A percentile compares a stretch with the other conserved stretches of the same genome.
Conservation (phyloP, 148 eudicot species). For the Selenicereus undatus region DNA sequence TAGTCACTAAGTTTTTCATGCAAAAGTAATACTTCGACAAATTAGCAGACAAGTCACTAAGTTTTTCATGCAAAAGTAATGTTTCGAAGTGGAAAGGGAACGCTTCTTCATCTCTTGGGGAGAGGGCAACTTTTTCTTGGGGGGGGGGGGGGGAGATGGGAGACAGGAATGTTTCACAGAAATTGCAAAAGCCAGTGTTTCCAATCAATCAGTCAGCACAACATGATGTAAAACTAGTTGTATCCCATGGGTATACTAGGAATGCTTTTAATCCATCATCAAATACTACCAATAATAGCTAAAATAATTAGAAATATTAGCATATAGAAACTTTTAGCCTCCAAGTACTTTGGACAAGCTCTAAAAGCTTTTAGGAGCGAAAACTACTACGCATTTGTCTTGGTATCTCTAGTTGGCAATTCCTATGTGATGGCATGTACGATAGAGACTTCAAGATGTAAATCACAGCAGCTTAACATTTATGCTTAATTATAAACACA, state of each 20-base stretch:
- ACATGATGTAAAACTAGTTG: not conserved
- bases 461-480: not conserved
- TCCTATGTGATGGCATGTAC: not conserved
- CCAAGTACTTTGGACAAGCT: not conserved
- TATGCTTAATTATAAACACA: not conserved
- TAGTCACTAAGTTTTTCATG: not conserved
- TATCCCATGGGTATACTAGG: too few relatives aligned
- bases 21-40: not conserved
- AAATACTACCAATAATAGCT: not conserved
- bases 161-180: not conserved
- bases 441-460: not conserved
- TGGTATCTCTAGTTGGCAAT: not conserved
- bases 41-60: conserved; percentile 12
- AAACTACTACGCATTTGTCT: not conserved
- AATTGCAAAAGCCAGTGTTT: not conserved
- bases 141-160: not conserved
- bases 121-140: not conserved
- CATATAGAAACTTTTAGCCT: not conserved
- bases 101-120: not conserved
- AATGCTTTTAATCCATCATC: not conserved
- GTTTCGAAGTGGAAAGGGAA: not conserved
- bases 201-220: not conserved
- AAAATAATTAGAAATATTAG: not conserved
- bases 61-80: not conserved
- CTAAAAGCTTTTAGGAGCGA: not conserved